These are phyloP conservation scores for Phytophthora ramorum DNA, from an alignment of 352 stramenopile genomes.

Conservation along the genomic window DNA sequence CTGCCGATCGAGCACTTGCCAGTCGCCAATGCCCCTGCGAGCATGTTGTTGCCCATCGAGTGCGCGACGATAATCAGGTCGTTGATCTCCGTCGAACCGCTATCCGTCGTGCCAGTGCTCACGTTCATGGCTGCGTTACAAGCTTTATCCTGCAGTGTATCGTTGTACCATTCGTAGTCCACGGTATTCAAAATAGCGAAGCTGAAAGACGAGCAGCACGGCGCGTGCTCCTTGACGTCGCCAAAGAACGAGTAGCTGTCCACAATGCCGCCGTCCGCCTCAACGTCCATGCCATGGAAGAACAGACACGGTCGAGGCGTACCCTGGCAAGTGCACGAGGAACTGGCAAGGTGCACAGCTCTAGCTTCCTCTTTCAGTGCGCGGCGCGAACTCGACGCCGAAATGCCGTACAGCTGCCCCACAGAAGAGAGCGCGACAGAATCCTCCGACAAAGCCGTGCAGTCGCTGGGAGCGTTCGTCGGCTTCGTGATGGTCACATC, in stretches of 20 bases:
- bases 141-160: constrained; percentile 44
- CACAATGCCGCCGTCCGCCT: constrained; percentile 37
- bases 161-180: constrained; percentile 63
- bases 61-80: constrained; percentile 63
- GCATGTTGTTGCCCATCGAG: constrained; percentile 73
- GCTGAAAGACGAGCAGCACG: constrained; percentile 61
- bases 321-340: constrained; percentile 43
- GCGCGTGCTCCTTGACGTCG: constrained; percentile 53
- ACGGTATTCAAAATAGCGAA: constrained; percentile 60
- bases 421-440: constrained; percentile 39
- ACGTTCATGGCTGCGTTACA: constrained; percentile 46
- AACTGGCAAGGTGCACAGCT: constrained; percentile 34
- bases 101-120: constrained; percentile 26
- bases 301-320: constrained; percentile 56
- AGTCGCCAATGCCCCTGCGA: constrained; percentile 51
- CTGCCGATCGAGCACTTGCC: constrained; percentile 50
- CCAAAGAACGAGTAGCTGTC: constrained; percentile 56
- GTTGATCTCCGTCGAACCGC: constrained; percentile 48
- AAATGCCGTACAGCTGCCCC: constrained; percentile 36
- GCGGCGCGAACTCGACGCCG: constrained; percentile 20
- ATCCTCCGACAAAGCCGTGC: constrained; percentile 22
- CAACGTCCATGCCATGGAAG: constrained; percentile 59
- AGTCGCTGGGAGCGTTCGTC: constrained; percentile 32
- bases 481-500: constrained; percentile 39
- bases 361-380: constrained; percentile 27